These are phyloP conservation scores for Colletotrichum musicola DNA, from an alignment of 2,329 filamentous ascomycete species.

Conservation along the genomic window DNA sequence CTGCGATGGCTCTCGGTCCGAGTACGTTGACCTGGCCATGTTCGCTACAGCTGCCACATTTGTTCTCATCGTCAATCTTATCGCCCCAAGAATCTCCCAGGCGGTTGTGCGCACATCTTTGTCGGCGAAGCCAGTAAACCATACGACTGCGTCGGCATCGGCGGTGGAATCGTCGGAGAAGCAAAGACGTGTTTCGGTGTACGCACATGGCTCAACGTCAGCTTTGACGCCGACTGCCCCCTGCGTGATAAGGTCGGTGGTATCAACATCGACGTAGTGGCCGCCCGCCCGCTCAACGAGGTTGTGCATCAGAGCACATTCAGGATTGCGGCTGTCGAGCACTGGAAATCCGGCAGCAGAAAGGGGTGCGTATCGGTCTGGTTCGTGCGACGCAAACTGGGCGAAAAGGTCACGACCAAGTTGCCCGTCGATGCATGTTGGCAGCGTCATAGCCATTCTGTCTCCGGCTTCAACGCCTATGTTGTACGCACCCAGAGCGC, in stretches of 20 bases:
- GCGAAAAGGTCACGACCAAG: not conserved
- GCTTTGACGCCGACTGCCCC: constrained; percentile 46
- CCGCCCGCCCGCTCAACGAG: constrained; percentile 48
- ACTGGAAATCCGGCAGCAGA: constrained; percentile 16
- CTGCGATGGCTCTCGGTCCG: constrained; percentile 43
- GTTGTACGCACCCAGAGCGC: constrained; percentile 47
- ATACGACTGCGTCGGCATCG: constrained; percentile 50
- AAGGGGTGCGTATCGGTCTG: constrained; percentile 17
- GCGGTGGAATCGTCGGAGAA: constrained; percentile 47
- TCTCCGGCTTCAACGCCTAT: constrained; percentile 3
- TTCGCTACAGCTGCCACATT: too few relatives aligned
- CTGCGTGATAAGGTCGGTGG: constrained; percentile 43
- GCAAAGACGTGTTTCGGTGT: constrained; percentile 45
- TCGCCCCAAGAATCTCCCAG: constrained; percentile 45
- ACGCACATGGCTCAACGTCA: constrained; percentile 45
- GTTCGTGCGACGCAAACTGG: constrained; percentile 9
- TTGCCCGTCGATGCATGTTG: constrained; percentile 11
- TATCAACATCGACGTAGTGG: constrained; percentile 51
- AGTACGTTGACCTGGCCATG: not conserved
- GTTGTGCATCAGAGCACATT: constrained; percentile 31
- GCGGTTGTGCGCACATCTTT: constrained; percentile 46
- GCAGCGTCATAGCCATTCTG: constrained; percentile 4
- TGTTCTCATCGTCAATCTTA: constrained; percentile 8
- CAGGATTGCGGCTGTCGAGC: constrained; percentile 13
- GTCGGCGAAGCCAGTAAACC: constrained; percentile 53